A percentile compares a stretch with the other conserved stretches of the same genome.
phyloP scores from a whole-genome alignment of 371 early-diverging fungal species.

The Chytridium lagenaria region DNA sequence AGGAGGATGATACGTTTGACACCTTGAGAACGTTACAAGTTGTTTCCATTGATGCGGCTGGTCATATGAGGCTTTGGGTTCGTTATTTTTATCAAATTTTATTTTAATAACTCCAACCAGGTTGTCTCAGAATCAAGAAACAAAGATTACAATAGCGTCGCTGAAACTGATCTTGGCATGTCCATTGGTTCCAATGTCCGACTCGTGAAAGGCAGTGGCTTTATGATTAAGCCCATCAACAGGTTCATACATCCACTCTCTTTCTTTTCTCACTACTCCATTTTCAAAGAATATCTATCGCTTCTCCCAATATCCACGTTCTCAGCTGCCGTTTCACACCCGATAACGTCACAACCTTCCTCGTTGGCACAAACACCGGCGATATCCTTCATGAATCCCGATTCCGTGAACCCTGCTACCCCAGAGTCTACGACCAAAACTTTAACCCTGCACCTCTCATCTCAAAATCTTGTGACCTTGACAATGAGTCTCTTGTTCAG shows the following conservation, averaged over 20 bases:
- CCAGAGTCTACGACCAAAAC: conserved; percentile 17
- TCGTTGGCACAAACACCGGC: conserved; percentile 37
- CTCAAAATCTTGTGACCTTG: neutral
- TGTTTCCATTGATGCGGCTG: conserved; percentile 43
- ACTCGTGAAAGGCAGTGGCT: conserved; percentile 32
- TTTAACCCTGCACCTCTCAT: conserved; percentile 7
- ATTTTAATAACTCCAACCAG: too few species aligned
- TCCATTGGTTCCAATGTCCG: conserved; percentile 36
- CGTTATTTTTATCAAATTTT: too few species aligned
- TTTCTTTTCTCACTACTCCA: neutral
- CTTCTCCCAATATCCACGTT: neutral
- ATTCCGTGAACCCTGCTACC: conserved; percentile 35
- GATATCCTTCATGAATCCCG: conserved; percentile 38
- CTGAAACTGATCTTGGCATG: conserved; percentile 46
- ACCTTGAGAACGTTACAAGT: conserved; percentile 34
- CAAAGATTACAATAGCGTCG: conserved; percentile 5
- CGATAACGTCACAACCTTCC: conserved; percentile 26
- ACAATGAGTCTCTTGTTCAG: neutral
- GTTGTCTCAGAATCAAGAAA: conserved; percentile 18
- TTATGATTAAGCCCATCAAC: conserved; percentile 15
- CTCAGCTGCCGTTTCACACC: conserved; percentile 9
- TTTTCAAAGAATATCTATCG: neutral
- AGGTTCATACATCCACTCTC: neutral
- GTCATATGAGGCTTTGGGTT: conserved; percentile 49
- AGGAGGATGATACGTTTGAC: neutral